A percentile compares a stretch with the other conserved stretches of the same genome.
Conservation (phyloP, 108 stramenopile species). For the Tribonema minus region DNA sequence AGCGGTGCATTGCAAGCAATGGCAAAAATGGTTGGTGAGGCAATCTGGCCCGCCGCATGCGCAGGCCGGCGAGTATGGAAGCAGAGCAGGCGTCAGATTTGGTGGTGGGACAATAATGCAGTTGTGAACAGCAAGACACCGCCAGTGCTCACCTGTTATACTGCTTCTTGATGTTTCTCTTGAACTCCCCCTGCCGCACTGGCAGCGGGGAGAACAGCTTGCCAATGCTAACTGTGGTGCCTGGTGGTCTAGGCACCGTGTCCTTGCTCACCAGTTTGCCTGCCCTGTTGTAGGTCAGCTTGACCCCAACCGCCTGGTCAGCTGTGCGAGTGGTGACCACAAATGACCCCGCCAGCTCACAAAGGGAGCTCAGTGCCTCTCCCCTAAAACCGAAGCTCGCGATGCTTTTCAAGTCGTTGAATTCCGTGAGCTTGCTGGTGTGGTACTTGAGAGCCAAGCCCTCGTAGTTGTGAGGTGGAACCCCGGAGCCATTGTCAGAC, state of each 20-base stretch:
- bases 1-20: too few relatives aligned
- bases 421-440: slow-evolving; percentile 49
- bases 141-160: too few relatives aligned
- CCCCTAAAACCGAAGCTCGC: slow-evolving; percentile 57
- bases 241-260: slow-evolving; percentile 35
- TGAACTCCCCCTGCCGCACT: slow-evolving; percentile 56
- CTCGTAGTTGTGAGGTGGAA: slow-evolving; percentile 45
- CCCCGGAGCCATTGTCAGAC: slow-evolving; percentile 56
- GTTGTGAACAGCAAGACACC: too few relatives aligned
- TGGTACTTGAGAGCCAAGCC: slow-evolving; percentile 50
- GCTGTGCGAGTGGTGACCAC: slow-evolving; percentile 46
- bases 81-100: too few relatives aligned
- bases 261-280: slow-evolving; percentile 39
- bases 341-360: slow-evolving; percentile 53
- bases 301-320: slow-evolving; percentile 38
- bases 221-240: slow-evolving; percentile 55
- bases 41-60: too few relatives aligned
- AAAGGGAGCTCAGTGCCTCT: slow-evolving; percentile 61
- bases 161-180: slow-evolving; percentile 54
- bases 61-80: too few relatives aligned
- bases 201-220: slow-evolving; percentile 59
- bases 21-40: too few relatives aligned
- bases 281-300: slow-evolving; percentile 44
- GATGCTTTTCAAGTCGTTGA: slow-evolving; percentile 41
- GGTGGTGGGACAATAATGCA: too few relatives aligned